These are phyloP conservation scores for Sarcocystis neurona DNA, from an alignment of 169 alveolate species.

Conservation along the genomic window DNA sequence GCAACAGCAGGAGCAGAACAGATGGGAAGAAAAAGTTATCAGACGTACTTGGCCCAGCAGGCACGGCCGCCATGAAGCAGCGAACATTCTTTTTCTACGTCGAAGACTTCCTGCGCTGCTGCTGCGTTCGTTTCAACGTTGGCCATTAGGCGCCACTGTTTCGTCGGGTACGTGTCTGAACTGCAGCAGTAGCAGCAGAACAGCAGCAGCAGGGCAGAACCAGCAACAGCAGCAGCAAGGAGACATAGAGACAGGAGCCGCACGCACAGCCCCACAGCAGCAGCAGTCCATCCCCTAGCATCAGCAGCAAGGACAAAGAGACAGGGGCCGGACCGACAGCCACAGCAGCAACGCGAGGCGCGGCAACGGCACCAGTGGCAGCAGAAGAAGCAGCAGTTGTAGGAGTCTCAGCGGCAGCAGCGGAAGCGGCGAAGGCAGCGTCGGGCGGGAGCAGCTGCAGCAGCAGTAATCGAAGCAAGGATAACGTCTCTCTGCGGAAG, in stretches of 20 bases:
- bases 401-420: too few relatives aligned
- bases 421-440: too few relatives aligned
- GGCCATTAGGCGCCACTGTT: constrained; percentile 77
- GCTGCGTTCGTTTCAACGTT: constrained; percentile 75
- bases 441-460: too few relatives aligned
- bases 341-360: not conserved
- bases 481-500: too few relatives aligned
- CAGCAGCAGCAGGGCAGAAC: not conserved
- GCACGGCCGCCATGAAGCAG: constrained; percentile 51
- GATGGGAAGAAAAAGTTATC: not conserved
- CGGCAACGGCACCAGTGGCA: too few relatives aligned
- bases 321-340: too few relatives aligned
- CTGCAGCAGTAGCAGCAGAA: constrained; percentile 52
- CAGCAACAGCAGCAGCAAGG: not conserved
- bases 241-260: not conserved
- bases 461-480: too few relatives aligned
- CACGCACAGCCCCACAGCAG: not conserved
- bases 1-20: not conserved
- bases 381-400: too few relatives aligned
- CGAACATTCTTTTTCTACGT: constrained; percentile 73
- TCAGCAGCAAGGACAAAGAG: too few relatives aligned
- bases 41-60: constrained; percentile 60
- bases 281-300: too few relatives aligned
- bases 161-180: constrained; percentile 78
- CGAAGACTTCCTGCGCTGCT: constrained; percentile 77